Evolutionary conservation across 2,329 filamentous ascomycete genomes (phyloP).

Genomic region (Aspergillus transmontanensis): DNA sequence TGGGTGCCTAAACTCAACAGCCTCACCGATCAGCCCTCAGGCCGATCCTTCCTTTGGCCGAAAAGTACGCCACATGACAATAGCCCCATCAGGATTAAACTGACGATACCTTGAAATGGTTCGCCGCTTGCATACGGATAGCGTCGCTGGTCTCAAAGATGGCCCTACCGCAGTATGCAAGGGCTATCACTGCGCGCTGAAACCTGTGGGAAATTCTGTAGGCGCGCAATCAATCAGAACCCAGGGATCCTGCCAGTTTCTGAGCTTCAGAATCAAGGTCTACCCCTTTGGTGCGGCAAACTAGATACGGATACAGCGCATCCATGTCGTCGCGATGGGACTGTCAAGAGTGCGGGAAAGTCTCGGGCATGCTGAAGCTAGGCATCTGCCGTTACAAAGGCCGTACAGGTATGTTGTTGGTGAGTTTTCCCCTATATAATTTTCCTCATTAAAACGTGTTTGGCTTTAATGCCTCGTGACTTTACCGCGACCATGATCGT

Average conservation of each 20-base stretch:
- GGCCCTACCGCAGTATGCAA: neutral
- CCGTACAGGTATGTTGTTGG: neutral
- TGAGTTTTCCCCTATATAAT: neutral
- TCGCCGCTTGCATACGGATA: neutral
- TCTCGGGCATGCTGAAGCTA: neutral
- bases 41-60: neutral
- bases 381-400: neutral
- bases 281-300: neutral
- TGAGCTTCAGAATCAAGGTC: neutral
- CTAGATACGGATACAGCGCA: neutral
- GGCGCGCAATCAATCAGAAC: neutral
- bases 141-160: neutral
- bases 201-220: neutral
- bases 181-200: neutral
- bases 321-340: neutral
- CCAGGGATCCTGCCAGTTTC: neutral
- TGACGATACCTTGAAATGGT: neutral
- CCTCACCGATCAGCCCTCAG: neutral
- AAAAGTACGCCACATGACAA: conserved; percentile 2
- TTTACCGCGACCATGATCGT: neutral
- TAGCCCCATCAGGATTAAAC: neutral
- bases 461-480: too few species aligned
- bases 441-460: too few species aligned
- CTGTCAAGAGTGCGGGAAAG: neutral
- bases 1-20: neutral